Percentiles rank a stretch among this genome's conserved stretches.
phyloP scores from a whole-genome alignment of 129 eudicot species.

The Mikania micrantha region DNA sequence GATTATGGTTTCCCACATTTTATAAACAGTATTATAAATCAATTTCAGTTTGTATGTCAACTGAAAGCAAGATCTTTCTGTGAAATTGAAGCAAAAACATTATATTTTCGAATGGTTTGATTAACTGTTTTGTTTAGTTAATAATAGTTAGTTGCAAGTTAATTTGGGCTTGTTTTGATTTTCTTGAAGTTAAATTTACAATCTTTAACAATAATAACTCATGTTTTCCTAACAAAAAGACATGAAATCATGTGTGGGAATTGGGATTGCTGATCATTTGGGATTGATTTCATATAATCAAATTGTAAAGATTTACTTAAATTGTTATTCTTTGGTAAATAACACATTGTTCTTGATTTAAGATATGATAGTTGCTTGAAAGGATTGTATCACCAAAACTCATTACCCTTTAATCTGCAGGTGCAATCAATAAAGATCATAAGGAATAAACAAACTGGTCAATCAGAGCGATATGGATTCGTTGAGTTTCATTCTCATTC shows the following conservation, averaged over 20 bases:
- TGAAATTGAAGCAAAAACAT: background rate
- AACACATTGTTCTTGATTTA: background rate
- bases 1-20: background rate
- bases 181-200: background rate
- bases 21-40: background rate
- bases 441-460: conserved; percentile 80
- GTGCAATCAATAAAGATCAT: conserved; percentile 67
- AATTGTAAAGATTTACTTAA: background rate
- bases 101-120: background rate
- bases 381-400: background rate
- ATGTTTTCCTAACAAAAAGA: background rate
- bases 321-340: background rate
- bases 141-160: background rate
- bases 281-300: background rate
- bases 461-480: conserved; percentile 83
- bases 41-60: background rate
- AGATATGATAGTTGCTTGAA: background rate
- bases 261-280: background rate
- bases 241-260: too few relatives aligned
- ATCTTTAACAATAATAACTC: background rate
- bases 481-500: conserved; percentile 73
- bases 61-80: too few relatives aligned
- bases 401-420: conserved; percentile 24
- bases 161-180: background rate
- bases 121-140: background rate